These are phyloP conservation scores for Tremella fuciformis DNA, from an alignment of 768 basidiomycete species.

Conservation along the genomic window DNA sequence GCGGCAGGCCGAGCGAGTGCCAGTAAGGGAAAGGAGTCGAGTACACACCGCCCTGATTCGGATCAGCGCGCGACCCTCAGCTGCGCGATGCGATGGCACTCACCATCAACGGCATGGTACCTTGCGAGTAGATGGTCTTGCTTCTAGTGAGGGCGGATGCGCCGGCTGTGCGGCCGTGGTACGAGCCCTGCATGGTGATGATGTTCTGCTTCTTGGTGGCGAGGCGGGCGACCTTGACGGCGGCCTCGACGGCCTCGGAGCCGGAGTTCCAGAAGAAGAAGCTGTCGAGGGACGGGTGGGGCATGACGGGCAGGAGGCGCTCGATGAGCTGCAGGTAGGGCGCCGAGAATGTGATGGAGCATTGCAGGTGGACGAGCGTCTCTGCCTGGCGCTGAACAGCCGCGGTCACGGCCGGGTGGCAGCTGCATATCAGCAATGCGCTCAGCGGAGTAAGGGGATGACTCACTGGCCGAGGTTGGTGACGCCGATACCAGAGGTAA, in stretches of 20 bases:
- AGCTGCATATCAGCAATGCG: conserved; percentile 4
- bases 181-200: conserved; percentile 84
- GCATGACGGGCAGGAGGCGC: conserved; percentile 81
- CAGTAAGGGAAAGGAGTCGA: conserved; percentile 84
- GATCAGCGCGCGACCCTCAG: conserved; percentile 56
- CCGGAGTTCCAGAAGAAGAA: conserved; percentile 99
- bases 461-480: conserved; percentile 72
- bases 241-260: conserved; percentile 84
- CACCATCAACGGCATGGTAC: conserved; percentile 79
- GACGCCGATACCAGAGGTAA: conserved; percentile 77
- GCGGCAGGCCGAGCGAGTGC: conserved; percentile 71
- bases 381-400: conserved; percentile 40
- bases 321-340: conserved; percentile 86
- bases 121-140: conserved; percentile 85
- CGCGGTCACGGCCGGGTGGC: conserved; percentile 43
- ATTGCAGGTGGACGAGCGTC: conserved; percentile 45
- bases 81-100: conserved; percentile 26
- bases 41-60: conserved; percentile 57
- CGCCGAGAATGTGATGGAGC: conserved; percentile 80
- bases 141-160: conserved; percentile 90
- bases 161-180: conserved; percentile 90
- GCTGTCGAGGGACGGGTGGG: conserved; percentile 80
- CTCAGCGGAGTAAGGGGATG: not conserved
- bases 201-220: conserved; percentile 81
- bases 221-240: conserved; percentile 78